These are phyloP conservation scores for Millerago galiae DNA, from an alignment of 805 yeast genomes.

Conservation along the genomic window DNA sequence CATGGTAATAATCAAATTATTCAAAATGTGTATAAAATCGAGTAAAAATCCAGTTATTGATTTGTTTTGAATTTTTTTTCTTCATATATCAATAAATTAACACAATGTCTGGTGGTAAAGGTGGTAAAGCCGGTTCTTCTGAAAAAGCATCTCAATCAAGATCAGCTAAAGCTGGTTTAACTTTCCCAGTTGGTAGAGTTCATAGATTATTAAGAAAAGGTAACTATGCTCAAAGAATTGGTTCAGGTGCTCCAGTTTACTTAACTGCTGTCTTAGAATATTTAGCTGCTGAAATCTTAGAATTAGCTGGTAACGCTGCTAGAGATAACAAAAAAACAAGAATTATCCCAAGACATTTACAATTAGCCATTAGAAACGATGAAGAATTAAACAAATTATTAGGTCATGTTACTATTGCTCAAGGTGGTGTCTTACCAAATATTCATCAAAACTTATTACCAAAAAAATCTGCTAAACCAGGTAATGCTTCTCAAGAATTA, in stretches of 20 bases:
- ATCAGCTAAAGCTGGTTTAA: constrained; percentile 97
- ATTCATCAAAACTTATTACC: constrained; percentile 84
- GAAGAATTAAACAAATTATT: constrained; percentile 93
- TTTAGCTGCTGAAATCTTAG: constrained; percentile 95
- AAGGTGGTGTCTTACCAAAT: constrained; percentile 92
- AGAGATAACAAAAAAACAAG: constrained; percentile 92
- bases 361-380: constrained; percentile 95
- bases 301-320: constrained; percentile 98
- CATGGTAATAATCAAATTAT: no score
- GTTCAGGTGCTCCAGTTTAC: constrained; percentile 99
- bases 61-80: background rate
- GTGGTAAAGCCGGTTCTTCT: constrained; percentile 92
- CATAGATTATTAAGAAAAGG: constrained; percentile 96
- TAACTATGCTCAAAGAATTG: constrained; percentile 96
- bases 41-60: no score
- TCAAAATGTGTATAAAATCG: no score
- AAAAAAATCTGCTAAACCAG: constrained; percentile 56
- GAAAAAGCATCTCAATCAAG: constrained; percentile 96
- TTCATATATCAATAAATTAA: constrained; percentile 5
- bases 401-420: constrained; percentile 93
- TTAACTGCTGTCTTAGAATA: constrained; percentile 95
- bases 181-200: constrained; percentile 99
- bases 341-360: constrained; percentile 96
- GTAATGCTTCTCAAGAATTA: constrained; percentile 58
- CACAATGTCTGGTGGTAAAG: constrained; percentile 61